Conservation (phyloP, 164 flowering plant species). For the Vitis rupestris region DNA sequence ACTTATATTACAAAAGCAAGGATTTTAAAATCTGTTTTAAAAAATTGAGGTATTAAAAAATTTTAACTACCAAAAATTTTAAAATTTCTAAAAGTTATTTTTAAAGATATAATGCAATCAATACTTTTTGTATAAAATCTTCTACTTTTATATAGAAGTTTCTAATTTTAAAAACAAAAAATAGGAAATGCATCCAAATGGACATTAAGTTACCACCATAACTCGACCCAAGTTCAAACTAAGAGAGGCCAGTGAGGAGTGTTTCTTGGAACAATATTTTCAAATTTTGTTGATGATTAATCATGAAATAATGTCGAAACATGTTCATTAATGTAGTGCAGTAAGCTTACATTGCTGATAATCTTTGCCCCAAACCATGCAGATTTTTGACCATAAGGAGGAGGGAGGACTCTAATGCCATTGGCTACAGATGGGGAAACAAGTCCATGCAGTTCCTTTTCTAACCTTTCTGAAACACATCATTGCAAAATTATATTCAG, state of each 20-base stretch:
- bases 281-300: too few relatives aligned
- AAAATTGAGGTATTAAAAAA: too few relatives aligned
- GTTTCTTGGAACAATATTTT: neutral
- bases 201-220: too few relatives aligned
- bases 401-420: constrained; percentile 77
- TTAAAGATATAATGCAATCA: too few relatives aligned
- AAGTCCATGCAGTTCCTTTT: constrained; percentile 64
- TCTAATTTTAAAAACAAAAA: too few relatives aligned
- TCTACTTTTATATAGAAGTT: too few relatives aligned
- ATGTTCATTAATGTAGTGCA: constrained; percentile 1
- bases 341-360: constrained; percentile 71
- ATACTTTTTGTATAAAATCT: too few relatives aligned
- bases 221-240: neutral
- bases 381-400: constrained; percentile 76
- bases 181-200: too few relatives aligned
- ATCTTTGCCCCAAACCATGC: constrained; percentile 94
- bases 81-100: too few relatives aligned
- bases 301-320: neutral
- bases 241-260: neutral
- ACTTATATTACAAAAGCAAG: too few relatives aligned
- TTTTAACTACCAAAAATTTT: too few relatives aligned
- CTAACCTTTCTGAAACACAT: constrained; percentile 67
- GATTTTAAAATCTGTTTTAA: too few relatives aligned
- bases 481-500: constrained; percentile 3
- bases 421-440: constrained; percentile 44